Conservation (phyloP, 495 filamentous ascomycete species). For the Aspergillus indologenus region DNA sequence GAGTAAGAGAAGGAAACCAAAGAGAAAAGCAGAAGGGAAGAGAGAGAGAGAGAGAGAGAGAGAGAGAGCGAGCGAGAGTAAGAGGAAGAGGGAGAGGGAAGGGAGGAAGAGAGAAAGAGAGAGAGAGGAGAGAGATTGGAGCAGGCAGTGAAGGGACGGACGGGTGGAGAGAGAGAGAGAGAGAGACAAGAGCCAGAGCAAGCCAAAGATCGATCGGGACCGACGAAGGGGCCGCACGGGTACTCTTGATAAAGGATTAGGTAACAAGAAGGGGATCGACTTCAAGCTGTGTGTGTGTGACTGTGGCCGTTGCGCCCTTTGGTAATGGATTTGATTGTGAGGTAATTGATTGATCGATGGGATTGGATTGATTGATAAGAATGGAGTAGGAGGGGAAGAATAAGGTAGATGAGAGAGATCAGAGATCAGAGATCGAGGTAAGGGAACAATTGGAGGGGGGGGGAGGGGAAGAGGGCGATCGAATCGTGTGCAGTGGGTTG, state of each 20-base stretch:
- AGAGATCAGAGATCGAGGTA: background rate
- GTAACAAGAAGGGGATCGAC: conserved; percentile 2
- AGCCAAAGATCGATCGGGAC: background rate
- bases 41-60: conserved; percentile 11
- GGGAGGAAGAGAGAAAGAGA: background rate
- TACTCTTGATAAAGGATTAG: background rate
- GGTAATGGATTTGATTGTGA: background rate
- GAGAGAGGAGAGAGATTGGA: background rate
- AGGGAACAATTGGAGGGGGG: background rate
- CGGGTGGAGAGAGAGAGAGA: background rate
- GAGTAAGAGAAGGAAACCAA: conserved; percentile 1
- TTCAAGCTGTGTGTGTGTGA: too few species aligned
- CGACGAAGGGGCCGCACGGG: background rate
- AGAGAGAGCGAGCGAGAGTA: background rate
- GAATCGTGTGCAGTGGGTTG: background rate
- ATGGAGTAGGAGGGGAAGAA: background rate
- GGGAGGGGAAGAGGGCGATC: background rate
- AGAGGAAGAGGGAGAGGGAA: background rate
- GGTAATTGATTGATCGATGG: background rate
- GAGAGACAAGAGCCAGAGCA: background rate
- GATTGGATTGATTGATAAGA: background rate
- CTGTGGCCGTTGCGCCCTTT: too few species aligned
- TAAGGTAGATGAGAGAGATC: background rate
- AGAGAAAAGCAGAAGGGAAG: conserved; percentile 5
- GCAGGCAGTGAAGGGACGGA: conserved; percentile 1